Percentiles rank a stretch among this genome's conserved stretches.
phyloP scores from a whole-genome alignment of 345 rosid species.

The Mangifera indica region DNA sequence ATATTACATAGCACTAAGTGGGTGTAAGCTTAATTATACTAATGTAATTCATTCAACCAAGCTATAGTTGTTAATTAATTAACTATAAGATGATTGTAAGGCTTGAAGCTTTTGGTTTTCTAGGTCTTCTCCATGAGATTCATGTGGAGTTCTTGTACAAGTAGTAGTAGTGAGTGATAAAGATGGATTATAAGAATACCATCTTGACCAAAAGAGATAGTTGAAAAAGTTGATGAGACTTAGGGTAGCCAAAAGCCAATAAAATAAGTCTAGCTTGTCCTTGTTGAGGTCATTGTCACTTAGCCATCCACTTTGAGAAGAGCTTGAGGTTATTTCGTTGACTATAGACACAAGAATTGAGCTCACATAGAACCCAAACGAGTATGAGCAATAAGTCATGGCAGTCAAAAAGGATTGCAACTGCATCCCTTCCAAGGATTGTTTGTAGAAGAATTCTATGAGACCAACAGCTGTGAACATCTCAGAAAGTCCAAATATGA shows the following conservation, averaged over 20 bases:
- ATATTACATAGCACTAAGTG: neutral
- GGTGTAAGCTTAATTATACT: constrained; percentile 1
- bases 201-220: constrained; percentile 52
- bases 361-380: constrained; percentile 70
- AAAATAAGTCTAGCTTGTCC: constrained; percentile 60
- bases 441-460: constrained; percentile 73
- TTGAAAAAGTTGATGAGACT: constrained; percentile 54
- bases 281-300: constrained; percentile 52
- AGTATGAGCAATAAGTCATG: constrained; percentile 60
- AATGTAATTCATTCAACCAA: neutral
- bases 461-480: constrained; percentile 74
- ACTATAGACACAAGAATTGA: constrained; percentile 57
- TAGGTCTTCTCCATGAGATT: constrained; percentile 28
- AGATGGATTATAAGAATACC: constrained; percentile 54
- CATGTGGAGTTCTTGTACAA: neutral
- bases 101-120: constrained; percentile 32
- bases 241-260: constrained; percentile 62
- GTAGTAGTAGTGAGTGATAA: constrained; percentile 18
- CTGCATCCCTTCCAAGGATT: constrained; percentile 58
- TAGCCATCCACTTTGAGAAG: constrained; percentile 55
- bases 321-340: constrained; percentile 44
- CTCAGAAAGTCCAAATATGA: constrained; percentile 61
- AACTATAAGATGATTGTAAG: constrained; percentile 5
- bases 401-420: constrained; percentile 68
- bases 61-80: constrained; percentile 4